Conservation (phyloP, 805 yeast genomes). For the Pichia occidentalis region DNA sequence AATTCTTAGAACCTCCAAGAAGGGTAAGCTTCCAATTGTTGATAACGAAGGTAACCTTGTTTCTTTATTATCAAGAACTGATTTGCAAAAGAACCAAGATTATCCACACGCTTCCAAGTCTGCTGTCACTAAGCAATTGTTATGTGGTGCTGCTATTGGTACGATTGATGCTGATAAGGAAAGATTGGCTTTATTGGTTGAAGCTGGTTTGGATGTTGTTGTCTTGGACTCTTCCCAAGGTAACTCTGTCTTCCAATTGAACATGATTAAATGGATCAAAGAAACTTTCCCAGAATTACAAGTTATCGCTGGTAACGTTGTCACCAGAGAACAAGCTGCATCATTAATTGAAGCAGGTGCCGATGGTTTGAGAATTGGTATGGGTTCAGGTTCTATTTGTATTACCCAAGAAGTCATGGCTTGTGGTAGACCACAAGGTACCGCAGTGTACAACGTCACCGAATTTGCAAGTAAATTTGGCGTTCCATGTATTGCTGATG, state of each 20-base stretch:
- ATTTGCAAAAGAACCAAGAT: conserved; percentile 89
- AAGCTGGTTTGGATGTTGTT: conserved; percentile 96
- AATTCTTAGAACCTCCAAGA: conserved; percentile 84
- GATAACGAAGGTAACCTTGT: conserved; percentile 71
- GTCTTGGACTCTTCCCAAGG: conserved; percentile 96
- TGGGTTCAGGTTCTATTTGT: conserved; percentile 99
- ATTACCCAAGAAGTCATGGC: conserved; percentile 99
- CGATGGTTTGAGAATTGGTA: conserved; percentile 97
- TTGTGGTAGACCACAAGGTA: conserved; percentile 99
- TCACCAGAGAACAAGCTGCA: conserved; percentile 98
- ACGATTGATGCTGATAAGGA: conserved; percentile 83
- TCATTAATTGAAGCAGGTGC: conserved; percentile 91
- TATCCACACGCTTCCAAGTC: conserved; percentile 96
- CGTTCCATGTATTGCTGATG: conserved; percentile 98
- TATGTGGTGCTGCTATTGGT: conserved; percentile 99
- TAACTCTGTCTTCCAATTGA: conserved; percentile 89
- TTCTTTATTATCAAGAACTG: conserved; percentile 89
- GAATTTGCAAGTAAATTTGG: conserved; percentile 94
- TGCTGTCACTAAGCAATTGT: conserved; percentile 83
- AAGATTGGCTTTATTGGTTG: conserved; percentile 78
- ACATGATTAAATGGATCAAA: conserved; percentile 92
- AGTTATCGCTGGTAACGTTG: conserved; percentile 97
- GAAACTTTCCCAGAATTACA: conserved; percentile 68
- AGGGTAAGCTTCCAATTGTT: conserved; percentile 95
- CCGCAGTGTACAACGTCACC: conserved; percentile 91